Evolutionary conservation across 768 basidiomycete genomes (phyloP), one percentile per base, ranked within the genome.

Genomic region (Xerocomellus amylosporus): DNA sequence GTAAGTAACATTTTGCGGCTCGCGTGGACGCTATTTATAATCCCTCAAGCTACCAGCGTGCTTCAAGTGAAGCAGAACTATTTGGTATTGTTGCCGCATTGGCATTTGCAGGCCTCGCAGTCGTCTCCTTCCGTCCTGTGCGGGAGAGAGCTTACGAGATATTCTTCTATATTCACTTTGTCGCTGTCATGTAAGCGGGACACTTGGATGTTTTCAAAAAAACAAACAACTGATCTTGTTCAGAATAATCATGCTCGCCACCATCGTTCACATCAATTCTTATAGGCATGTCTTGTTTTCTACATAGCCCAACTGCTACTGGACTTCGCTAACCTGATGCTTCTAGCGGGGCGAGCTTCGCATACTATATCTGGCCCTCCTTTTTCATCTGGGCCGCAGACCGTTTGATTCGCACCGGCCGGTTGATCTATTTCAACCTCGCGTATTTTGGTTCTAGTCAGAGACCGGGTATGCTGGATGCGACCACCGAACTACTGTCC

Each of bases 381-480:
- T 73, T 85, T 58, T 49, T 79, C 48, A 55, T 85, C 56, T 84
- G 82, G 83, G 80, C 73, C 3, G 55, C 81, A 20, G 83, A 85
- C 57, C 75, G 80, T 39, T 51, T 74, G 30, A 58, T 83, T 43
- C 78, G 83, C 24, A 33, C 72, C 8, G 26, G 72, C 17, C 76
- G 81, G 20, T 62, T 81, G 24, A 53, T 76, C 26, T 54, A 72
- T 30, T 74, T 72, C 70, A 82, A 80, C 59, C 65, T 71, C 53
- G 68, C 64, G 1, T 58, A 75, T 64, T 68, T 77, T 49, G 63
- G 61, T 13, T 62, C 64, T 37, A 58, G 54, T 22, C 59, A 60
- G 15, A 58, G 58, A 24, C 48, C 60, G 14, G 37, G 43, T n/a
- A 58, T 55, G 44, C 58, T 74, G 36, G 69, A 74, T 38, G 75